Evolutionary conservation across 192 early-diverging fungal genomes (phyloP), one percentile per base, ranked within the genome.

Genomic region (Mortierella alpina): DNA sequence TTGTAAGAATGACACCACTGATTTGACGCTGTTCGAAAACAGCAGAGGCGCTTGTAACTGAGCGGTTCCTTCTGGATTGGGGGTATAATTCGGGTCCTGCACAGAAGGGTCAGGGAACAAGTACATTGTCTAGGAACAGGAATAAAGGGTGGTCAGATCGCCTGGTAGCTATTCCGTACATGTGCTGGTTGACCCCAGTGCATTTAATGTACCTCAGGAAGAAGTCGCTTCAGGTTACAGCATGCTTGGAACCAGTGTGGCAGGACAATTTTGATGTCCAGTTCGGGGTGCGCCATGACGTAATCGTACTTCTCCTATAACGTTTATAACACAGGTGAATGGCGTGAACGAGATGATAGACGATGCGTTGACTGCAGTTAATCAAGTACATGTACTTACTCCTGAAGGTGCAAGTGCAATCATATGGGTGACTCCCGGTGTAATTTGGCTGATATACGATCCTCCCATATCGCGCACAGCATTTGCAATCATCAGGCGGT

Each of bases 201-300:
- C 31, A 31, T 31, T 31, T 31, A 31, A 31, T 76, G 62, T 69
- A 87, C 84, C 70, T 89, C 87, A 0, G 86, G 80, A 53, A 92
- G 73, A 17, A 70, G 56, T 39, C 84, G 63, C 52, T 83, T 82
- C 44, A 93, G 57, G 51, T 87, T 88, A 39, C 92, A 76, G 63
- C 89, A 90, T 50, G 88, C 86, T 50, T 93, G 86, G 73, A 95
- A 91, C 88, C 91, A 95, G 58, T 93, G 91, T 48, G 93, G 93
- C 40, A 95, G 73, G 60, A 95, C 83, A 14, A 90, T 55, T 57
- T 75, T 87, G 47, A 92, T 86, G n/a, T 82, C 84, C 41, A 84
- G 65, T 64, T 88, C 84, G 17, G 80, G 82, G 55, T 84, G 70
- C 46, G 67, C 52, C 60, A 81, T 85, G 0, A 71, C 82, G 59